Percentiles rank a stretch among this genome's conserved stretches.
These are phyloP conservation scores for Ceratobasidium sp. DNA, from an alignment of 1,284 basidiomycete species.

Conservation along the genomic window DNA sequence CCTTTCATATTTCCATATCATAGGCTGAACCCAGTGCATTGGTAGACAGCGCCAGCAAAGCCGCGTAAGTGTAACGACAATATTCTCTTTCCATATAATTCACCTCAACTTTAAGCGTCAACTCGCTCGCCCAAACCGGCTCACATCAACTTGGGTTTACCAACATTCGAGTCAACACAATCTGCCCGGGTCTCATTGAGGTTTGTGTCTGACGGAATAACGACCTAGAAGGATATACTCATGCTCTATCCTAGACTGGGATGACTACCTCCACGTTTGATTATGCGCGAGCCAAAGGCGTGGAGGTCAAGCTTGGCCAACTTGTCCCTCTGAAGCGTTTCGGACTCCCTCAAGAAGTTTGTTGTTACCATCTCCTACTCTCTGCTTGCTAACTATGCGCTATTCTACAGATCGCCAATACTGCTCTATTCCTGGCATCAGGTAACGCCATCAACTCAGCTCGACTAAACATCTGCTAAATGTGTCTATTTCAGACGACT, in stretches of 20 bases:
- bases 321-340: slow-evolving; percentile 87
- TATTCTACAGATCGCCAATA: slow-evolving; percentile 80
- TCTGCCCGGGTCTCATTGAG: slow-evolving; percentile 93
- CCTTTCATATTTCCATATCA: slow-evolving; percentile 19
- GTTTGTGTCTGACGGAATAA: slow-evolving; percentile 47
- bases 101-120: slow-evolving; percentile 67
- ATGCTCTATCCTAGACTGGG: slow-evolving; percentile 65
- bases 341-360: slow-evolving; percentile 82
- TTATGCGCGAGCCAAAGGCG: slow-evolving; percentile 80
- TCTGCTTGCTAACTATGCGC: not conserved
- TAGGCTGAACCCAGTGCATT: slow-evolving; percentile 46
- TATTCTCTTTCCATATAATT: not conserved
- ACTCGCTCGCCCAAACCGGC: slow-evolving; percentile 85
- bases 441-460: slow-evolving; percentile 63
- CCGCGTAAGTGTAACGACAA: slow-evolving; percentile 70
- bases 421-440: slow-evolving; percentile 87
- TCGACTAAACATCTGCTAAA: slow-evolving; percentile 33
- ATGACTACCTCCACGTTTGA: slow-evolving; percentile 86
- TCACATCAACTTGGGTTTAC: slow-evolving; percentile 85
- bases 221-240: not conserved
- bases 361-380: slow-evolving; percentile 33
- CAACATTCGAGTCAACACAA: slow-evolving; percentile 89
- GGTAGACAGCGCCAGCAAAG: slow-evolving; percentile 89
- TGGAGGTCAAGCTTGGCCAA: slow-evolving; percentile 82
- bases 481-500: slow-evolving; percentile 73